Base-by-base conservation (phyloP, 2,329 filamentous ascomycete genomes). In the Talaromyces sp. region DNA sequence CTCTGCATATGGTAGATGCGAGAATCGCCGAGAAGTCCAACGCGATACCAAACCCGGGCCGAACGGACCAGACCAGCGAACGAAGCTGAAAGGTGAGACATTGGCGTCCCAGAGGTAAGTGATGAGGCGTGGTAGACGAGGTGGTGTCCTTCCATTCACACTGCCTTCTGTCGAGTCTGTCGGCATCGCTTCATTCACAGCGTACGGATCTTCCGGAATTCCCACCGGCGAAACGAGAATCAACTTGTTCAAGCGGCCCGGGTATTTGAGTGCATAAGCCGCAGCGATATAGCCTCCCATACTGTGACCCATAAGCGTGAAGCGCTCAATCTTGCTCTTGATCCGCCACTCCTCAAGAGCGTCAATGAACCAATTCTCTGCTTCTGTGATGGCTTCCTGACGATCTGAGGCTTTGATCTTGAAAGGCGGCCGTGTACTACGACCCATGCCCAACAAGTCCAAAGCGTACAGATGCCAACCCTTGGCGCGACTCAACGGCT, bases 51-150 rank as follows among this genome's bases (percentile, higher is more conserved):
- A 86, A 25, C 93, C 87, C 3, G 95, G 95, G 0, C 95, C 95
- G 0, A 99, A 80, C 0, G 95, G 95, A 0, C 95, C 95, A 1
- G 91, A 84, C 82, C 92, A 88, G 64, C 95, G 90, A 14, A 99
- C 86, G 56, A 99, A 81, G 67, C 88, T 93, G 76, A 99, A 99
- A 6, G 95, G 95, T 0, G 93, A 97, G 66, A 98, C 86, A 73
- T 99, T 99, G 68, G 92, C 90, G 68, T 99, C 95, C 95, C 95
- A 99, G 4, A 99, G 85, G 79, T 93, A 97, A 62, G 88, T 87
- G 21, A 98, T 81, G 93, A 93, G 97, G 75, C 88, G 87, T 0
- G 93, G 92, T 2, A 95, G 76, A 1, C 87, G 88, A 14, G 83
- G 80, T 21, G 74, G 67, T 84, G 33, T 31, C n/a, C 28, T 57